Conservation (phyloP, 148 eudicot species). For the Nepenthes mirabilis region DNA sequence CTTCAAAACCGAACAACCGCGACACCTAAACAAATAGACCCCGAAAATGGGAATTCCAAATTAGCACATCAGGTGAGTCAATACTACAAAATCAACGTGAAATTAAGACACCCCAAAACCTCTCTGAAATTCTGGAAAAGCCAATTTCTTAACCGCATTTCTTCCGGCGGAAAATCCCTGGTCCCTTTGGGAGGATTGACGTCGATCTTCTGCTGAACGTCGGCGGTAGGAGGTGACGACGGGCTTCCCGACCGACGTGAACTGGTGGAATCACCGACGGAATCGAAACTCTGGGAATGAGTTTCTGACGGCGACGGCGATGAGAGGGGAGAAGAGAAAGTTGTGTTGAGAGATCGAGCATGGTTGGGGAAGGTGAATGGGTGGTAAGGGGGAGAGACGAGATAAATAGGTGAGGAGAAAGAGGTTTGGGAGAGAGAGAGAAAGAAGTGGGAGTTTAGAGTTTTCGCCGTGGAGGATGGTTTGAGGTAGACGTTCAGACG, state of each 20-base stretch:
- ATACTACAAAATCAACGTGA: too few relatives aligned
- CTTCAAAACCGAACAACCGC: slow-evolving; percentile 35
- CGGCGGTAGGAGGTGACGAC: neutral
- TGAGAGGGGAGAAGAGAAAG: neutral
- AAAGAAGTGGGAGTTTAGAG: slow-evolving; percentile 1
- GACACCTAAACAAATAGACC: slow-evolving; percentile 19
- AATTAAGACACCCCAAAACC: slow-evolving; percentile 16
- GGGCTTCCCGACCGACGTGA: neutral
- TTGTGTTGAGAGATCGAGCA: neutral
- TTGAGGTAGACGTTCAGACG: neutral
- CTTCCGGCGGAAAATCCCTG: slow-evolving; percentile 92
- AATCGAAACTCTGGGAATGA: neutral
- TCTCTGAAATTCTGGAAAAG: slow-evolving; percentile 62
- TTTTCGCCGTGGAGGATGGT: neutral
- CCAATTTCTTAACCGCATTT: slow-evolving; percentile 88
- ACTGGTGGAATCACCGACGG: neutral
- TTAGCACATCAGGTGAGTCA: too few relatives aligned
- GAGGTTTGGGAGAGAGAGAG: neutral
- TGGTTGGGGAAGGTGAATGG: neutral
- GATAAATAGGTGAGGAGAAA: slow-evolving; percentile 1
- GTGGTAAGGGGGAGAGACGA: neutral
- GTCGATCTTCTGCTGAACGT: slow-evolving; percentile 38
- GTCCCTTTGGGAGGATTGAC: slow-evolving; percentile 96
- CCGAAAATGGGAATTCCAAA: neutral
- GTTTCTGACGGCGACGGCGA: neutral